Percentiles rank a stretch among this genome's conserved stretches.
These are phyloP conservation scores for Podosphaera fusca DNA, from an alignment of 2,329 filamentous ascomycete genomes.

Conservation along the genomic window DNA sequence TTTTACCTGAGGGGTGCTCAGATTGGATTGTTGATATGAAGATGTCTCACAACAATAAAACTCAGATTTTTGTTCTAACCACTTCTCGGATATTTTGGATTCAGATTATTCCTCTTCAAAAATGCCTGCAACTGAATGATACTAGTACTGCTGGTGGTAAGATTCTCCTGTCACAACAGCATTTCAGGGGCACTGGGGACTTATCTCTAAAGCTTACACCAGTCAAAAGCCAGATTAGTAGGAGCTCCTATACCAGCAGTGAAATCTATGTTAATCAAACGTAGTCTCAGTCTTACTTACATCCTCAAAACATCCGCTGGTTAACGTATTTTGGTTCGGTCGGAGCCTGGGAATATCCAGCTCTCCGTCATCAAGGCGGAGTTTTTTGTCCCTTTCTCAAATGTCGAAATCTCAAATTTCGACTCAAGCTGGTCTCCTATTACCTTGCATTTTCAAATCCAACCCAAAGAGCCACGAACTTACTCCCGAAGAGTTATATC, in stretches of 20 bases:
- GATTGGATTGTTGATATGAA: constrained; percentile 35
- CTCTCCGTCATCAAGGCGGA: constrained; percentile 5
- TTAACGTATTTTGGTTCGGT: constrained; percentile 13
- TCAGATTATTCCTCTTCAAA: constrained; percentile 9
- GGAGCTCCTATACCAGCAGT: neutral
- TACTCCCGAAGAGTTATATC: constrained; percentile 12
- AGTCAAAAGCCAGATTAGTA: constrained; percentile 9
- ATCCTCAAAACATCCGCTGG: constrained; percentile 8
- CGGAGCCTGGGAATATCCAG: neutral
- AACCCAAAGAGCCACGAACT: neutral
- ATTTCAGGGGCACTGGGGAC: constrained; percentile 20
- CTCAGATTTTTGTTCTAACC: constrained; percentile 34
- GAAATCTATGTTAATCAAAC: constrained; percentile 4
- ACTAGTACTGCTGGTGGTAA: constrained; percentile 5
- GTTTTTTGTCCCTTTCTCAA: constrained; percentile 6
- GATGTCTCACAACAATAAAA: constrained; percentile 22
- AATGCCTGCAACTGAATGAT: constrained; percentile 1
- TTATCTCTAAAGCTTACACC: constrained; percentile 20
- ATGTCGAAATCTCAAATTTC: neutral
- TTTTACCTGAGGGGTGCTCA: constrained; percentile 5
- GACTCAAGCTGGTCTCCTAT: constrained; percentile 3
- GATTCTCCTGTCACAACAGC: constrained; percentile 22
- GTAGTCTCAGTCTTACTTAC: constrained; percentile 10
- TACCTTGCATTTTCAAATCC: constrained; percentile 4
- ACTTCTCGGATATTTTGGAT: constrained; percentile 15